These are phyloP conservation scores for Leccinellum albellum DNA, from an alignment of 768 basidiomycete genomes.

Conservation along the genomic window DNA sequence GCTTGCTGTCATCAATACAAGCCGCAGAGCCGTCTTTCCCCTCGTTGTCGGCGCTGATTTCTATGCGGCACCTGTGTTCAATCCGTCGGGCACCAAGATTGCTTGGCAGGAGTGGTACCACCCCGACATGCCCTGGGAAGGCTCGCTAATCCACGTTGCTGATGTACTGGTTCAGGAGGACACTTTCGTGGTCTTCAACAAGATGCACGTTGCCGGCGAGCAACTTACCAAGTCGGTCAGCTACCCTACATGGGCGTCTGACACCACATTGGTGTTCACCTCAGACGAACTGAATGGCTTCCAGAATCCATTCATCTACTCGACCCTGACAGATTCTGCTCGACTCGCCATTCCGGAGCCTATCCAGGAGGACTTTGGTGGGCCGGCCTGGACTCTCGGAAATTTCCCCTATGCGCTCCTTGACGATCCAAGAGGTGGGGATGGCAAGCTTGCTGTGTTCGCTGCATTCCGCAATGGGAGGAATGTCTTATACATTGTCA, in stretches of 20 bases:
- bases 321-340: slow-evolving; percentile 28
- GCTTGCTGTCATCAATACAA: slow-evolving; percentile 54
- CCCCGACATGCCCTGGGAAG: slow-evolving; percentile 74
- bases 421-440: slow-evolving; percentile 27
- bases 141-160: slow-evolving; percentile 51
- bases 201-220: slow-evolving; percentile 49
- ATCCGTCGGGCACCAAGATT: slow-evolving; percentile 53
- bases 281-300: slow-evolving; percentile 58
- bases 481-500: slow-evolving; percentile 33
- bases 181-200: slow-evolving; percentile 35
- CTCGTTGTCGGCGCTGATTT: slow-evolving; percentile 65
- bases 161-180: slow-evolving; percentile 35
- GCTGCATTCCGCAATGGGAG: slow-evolving; percentile 33
- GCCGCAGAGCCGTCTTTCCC: slow-evolving; percentile 39
- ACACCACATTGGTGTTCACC: slow-evolving; percentile 58
- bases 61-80: slow-evolving; percentile 60
- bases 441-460: slow-evolving; percentile 25
- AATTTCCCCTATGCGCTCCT: slow-evolving; percentile 45
- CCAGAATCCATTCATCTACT: slow-evolving; percentile 62
- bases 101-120: slow-evolving; percentile 69
- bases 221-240: slow-evolving; percentile 46
- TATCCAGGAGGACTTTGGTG: slow-evolving; percentile 52
- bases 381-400: slow-evolving; percentile 55
- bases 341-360: slow-evolving; percentile 35
- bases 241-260: slow-evolving; percentile 58